These are phyloP conservation scores for Bipolaris sorokiniana DNA, from an alignment of 2,329 filamentous ascomycete genomes.

Conservation along the genomic window DNA sequence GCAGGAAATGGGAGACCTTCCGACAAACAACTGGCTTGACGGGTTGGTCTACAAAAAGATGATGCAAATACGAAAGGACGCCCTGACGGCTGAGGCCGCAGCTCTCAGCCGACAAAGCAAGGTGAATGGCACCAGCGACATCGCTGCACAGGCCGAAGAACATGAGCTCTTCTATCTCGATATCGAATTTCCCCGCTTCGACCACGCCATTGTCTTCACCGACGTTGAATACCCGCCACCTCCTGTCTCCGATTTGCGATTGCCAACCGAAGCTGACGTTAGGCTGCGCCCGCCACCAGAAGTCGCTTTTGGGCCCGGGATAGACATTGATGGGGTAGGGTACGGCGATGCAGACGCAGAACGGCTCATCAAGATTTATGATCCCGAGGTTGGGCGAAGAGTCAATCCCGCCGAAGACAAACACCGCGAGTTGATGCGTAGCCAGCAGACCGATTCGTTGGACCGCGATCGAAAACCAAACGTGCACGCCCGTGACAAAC, in stretches of 20 bases:
- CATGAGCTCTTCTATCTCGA: slow-evolving; percentile 80
- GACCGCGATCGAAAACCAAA: slow-evolving; percentile 97
- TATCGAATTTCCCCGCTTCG: slow-evolving; percentile 90
- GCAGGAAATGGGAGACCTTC: slow-evolving; percentile 96
- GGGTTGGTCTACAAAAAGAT: slow-evolving; percentile 90
- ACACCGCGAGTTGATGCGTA: slow-evolving; percentile 88
- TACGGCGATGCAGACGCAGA: slow-evolving; percentile 60
- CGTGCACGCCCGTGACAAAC: slow-evolving; percentile 89
- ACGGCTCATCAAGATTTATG: slow-evolving; percentile 83
- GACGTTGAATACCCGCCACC: slow-evolving; percentile 91
- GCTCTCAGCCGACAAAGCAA: slow-evolving; percentile 46
- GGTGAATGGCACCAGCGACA: slow-evolving; percentile 21
- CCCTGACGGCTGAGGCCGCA: slow-evolving; percentile 43
- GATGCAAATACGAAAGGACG: slow-evolving; percentile 66
- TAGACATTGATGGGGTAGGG: slow-evolving; percentile 69
- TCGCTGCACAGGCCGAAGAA: slow-evolving; percentile 45
- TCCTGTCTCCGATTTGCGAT: slow-evolving; percentile 76
- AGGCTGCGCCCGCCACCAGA: slow-evolving; percentile 82
- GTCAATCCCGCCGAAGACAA: slow-evolving; percentile 97
- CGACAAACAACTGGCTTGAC: slow-evolving; percentile 92
- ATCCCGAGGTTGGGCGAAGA: slow-evolving; percentile 85
- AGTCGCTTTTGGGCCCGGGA: slow-evolving; percentile 88
- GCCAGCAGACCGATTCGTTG: slow-evolving; percentile 88
- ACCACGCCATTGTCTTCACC: slow-evolving; percentile 93
- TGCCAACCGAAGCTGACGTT: slow-evolving; percentile 67